Evolutionary conservation across 2,329 filamentous ascomycete species (phyloP).

Genomic region (Colletotrichum sp.): DNA sequence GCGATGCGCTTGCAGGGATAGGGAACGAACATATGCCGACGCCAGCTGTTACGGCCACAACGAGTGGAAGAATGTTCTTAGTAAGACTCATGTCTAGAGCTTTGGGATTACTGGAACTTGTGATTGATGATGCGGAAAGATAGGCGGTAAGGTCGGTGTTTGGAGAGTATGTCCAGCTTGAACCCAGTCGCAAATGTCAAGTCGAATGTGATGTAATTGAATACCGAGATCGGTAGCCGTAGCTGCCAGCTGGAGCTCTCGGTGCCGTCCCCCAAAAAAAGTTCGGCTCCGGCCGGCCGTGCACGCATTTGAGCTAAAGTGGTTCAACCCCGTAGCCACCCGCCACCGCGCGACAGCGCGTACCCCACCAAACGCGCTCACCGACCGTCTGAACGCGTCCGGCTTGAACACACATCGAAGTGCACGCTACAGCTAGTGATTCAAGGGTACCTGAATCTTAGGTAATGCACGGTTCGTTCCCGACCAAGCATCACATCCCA

Average conservation of each 20-base stretch:
- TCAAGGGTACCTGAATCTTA: neutral
- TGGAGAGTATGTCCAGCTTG: neutral
- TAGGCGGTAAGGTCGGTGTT: neutral
- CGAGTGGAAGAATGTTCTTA: slow-evolving; percentile 7
- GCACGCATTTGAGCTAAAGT: slow-evolving; percentile 6
- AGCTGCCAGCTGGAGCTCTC: neutral
- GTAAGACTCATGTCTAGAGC: neutral
- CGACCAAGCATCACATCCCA: neutral
- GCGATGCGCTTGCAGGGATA: neutral
- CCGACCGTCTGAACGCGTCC: slow-evolving; percentile 8
- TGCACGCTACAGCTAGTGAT: neutral
- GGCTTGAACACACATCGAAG: neutral
- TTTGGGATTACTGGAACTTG: neutral
- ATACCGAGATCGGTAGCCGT: neutral
- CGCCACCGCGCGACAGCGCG: neutral
- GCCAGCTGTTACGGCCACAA: slow-evolving; percentile 4
- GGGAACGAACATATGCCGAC: slow-evolving; percentile 7
- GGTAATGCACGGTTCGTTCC: slow-evolving; percentile 3
- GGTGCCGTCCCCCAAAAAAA: neutral
- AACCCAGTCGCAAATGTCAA: neutral
- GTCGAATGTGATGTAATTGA: neutral
- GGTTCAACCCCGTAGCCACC: neutral
- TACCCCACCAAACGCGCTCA: slow-evolving; percentile 18
- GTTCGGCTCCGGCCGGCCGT: slow-evolving; percentile 1
- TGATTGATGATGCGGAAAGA: neutral